Evolutionary conservation across 345 rosid genomes (phyloP).

Genomic region (Eucalyptus virginea): DNA sequence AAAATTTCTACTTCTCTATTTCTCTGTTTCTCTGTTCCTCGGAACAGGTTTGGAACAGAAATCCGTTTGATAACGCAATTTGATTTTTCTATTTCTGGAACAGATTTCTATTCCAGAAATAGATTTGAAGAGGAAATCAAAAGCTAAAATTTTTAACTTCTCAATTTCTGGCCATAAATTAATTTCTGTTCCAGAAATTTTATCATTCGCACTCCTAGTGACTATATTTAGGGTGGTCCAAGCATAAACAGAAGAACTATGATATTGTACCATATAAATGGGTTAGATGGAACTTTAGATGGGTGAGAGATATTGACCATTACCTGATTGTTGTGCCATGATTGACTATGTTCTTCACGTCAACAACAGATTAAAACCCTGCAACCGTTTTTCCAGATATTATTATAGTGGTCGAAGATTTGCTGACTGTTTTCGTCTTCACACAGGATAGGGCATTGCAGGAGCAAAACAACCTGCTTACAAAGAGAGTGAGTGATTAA

Average conservation of each 20-base stretch:
- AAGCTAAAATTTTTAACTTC: too few species aligned
- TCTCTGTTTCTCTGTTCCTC: too few species aligned
- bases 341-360: background rate
- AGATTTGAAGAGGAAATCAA: too few species aligned
- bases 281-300: background rate
- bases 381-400: background rate
- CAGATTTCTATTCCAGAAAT: too few species aligned
- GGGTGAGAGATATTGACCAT: background rate
- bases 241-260: background rate
- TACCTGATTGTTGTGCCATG: background rate
- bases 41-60: too few species aligned
- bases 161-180: too few species aligned
- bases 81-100: too few species aligned
- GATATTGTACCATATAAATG: background rate
- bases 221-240: background rate
- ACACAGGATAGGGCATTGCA: conserved; percentile 13
- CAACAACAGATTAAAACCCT: background rate
- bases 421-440: background rate
- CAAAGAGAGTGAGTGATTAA: conserved; percentile 1
- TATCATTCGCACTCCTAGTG: too few species aligned
- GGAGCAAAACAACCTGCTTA: conserved; percentile 13
- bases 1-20: too few species aligned
- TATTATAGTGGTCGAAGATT: background rate
- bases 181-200: too few species aligned
- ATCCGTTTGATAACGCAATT: too few species aligned